Evolutionary conservation across 371 early-diverging fungal species (phyloP), one percentile per base, ranked within the genome.

Genomic region (Rhizomucor pusillus): DNA sequence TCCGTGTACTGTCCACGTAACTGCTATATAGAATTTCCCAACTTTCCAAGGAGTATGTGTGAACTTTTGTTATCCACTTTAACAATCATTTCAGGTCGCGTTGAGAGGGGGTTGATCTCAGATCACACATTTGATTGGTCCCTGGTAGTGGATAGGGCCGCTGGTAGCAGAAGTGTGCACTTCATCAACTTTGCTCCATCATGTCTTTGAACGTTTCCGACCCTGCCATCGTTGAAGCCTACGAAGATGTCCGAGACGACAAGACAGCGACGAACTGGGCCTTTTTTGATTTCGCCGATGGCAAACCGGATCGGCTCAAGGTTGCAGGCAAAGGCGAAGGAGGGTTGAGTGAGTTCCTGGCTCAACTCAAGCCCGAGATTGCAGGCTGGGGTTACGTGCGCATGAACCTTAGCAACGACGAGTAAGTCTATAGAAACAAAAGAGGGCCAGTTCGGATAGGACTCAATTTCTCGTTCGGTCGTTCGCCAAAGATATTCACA

Each of bases 341-440:
- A 39, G 92, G 90, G 29, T 73, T 92, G 13, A 61, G 56, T 5
- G 92, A 91, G 67, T 85, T 92, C 34, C 64, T 71, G 34, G 49
- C 48, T 36, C 68, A 86, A 18, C 74, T 92, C 24, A 80, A 84
- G 43, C 72, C 75, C 20, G 83, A 90, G 48, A 72, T 86, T 41
- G 90, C 92, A 25, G 88, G 84, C 10, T 93, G 89, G 69, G 94
- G 91, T 7, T 93, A 89, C 60, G 60, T 92, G 52, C 77, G 87
- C 22, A 76, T 91, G 65, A 73, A 83, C 36, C 82, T 92, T 65
- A 87, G 89, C 39, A 94, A 94, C 66, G 92, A 92, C 63, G 90
- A 89, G 81, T 85, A 89, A 66, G 87, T 79, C 3, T n/a, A n/a
- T n/a, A n/a, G n/a, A n/a, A n/a, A n/a, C n/a, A 37, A 37, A 37